Conservation (phyloP, 441 rosid species). For the Populus hybrid region DNA sequence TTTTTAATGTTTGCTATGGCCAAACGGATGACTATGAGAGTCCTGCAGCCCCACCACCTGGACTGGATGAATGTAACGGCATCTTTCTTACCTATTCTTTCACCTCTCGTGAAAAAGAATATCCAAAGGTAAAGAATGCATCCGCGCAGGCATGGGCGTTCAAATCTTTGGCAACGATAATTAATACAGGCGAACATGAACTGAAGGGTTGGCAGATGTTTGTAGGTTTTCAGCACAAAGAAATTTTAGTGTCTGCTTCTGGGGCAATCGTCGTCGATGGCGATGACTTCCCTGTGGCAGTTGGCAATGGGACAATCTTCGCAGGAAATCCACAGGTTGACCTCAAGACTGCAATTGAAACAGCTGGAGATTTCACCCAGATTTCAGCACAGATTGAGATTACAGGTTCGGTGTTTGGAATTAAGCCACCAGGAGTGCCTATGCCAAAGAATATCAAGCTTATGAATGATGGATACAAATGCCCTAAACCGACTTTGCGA, state of each 20-base stretch:
- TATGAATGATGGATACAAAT: constrained; percentile 25
- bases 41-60: no score
- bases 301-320: constrained; percentile 52
- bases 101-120: constrained; percentile 44
- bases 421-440: constrained; percentile 36
- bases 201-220: no score
- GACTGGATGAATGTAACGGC: no score
- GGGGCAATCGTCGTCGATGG: no score
- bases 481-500: no score
- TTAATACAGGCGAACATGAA: no score
- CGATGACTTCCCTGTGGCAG: constrained; percentile 2
- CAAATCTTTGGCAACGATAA: no score
- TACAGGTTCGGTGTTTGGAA: constrained; percentile 52
- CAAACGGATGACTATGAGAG: constrained; percentile 33
- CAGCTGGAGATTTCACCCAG: constrained; percentile 52
- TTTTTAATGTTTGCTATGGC: constrained; percentile 19
- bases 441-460: constrained; percentile 55
- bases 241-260: no score
- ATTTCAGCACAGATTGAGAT: constrained; percentile 42
- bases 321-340: constrained; percentile 40
- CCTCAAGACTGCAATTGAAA: constrained; percentile 51
- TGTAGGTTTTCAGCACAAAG: no score
- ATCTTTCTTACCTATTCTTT: constrained; percentile 46
- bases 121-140: constrained; percentile 54
- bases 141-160: constrained; percentile 89